A percentile compares a stretch with the other conserved stretches of the same genome.
These are phyloP conservation scores for Aspergillus arachidicola DNA, from an alignment of 2,329 filamentous ascomycete species.

Conservation along the genomic window DNA sequence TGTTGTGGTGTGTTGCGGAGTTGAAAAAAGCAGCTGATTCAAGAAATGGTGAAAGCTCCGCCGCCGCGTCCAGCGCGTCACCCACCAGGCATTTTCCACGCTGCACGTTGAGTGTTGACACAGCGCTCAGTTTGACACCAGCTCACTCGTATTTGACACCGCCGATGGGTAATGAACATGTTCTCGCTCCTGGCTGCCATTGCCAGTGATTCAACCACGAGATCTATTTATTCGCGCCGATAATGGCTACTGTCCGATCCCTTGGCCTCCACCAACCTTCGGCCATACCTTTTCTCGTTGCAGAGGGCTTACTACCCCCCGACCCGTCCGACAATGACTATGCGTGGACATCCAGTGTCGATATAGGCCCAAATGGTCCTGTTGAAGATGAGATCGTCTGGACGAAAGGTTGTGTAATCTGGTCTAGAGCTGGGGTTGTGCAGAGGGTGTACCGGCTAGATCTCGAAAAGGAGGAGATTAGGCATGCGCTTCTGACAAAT, in stretches of 20 bases:
- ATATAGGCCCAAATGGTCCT: slow-evolving; percentile 45
- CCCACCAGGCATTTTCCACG: slow-evolving; percentile 15
- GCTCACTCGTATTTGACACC: slow-evolving; percentile 9
- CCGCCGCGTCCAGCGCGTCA: slow-evolving; percentile 36
- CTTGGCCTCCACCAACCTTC: slow-evolving; percentile 88
- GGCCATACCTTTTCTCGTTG: slow-evolving; percentile 78
- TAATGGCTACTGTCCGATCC: slow-evolving; percentile 88
- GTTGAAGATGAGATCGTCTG: slow-evolving; percentile 79
- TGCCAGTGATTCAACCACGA: slow-evolving; percentile 26
- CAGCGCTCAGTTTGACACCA: background rate
- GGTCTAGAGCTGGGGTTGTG: slow-evolving; percentile 84
- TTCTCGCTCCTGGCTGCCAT: slow-evolving; percentile 22
- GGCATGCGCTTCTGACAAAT: slow-evolving; percentile 82
- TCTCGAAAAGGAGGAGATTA: slow-evolving; percentile 80
- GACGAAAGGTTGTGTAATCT: slow-evolving; percentile 76
- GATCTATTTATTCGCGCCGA: slow-evolving; percentile 28
- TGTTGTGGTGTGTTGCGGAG: slow-evolving; percentile 12
- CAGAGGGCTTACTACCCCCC: slow-evolving; percentile 73
- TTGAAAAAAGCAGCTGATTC: slow-evolving; percentile 30
- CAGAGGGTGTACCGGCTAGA: slow-evolving; percentile 85
- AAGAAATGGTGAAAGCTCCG: slow-evolving; percentile 18
- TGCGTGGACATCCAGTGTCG: slow-evolving; percentile 68
- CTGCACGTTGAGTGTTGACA: slow-evolving; percentile 10
- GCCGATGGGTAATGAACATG: slow-evolving; percentile 32
- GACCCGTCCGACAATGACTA: slow-evolving; percentile 68